phyloP scores from a whole-genome alignment of 805 yeast genomes.

The Tetrapisispora namnaoensis region DNA sequence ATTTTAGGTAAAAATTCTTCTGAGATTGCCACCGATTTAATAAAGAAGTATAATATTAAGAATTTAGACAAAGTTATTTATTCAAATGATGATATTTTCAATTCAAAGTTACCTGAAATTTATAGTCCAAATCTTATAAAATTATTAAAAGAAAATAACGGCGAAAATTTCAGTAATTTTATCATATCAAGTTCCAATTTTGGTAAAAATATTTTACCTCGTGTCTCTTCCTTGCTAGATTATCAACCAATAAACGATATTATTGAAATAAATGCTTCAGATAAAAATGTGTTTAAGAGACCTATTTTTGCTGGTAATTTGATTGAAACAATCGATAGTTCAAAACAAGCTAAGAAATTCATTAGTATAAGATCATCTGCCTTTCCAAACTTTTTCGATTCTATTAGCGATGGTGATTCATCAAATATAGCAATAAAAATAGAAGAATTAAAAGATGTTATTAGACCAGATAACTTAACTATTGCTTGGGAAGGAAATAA shows the following conservation, averaged over 20 bases:
- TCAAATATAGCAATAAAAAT: conserved; percentile 20
- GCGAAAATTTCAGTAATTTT: conserved; percentile 47
- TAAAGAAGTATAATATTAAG: conserved; percentile 9
- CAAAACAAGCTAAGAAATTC: conserved; percentile 48
- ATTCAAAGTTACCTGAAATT: conserved; percentile 71
- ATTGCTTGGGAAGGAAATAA: conserved; percentile 60
- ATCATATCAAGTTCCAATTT: conserved; percentile 75
- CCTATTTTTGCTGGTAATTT: conserved; percentile 97
- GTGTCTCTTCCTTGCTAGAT: conserved; percentile 77
- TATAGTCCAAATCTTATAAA: conserved; percentile 56
- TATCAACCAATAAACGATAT: conserved; percentile 84
- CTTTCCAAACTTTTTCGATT: conserved; percentile 42
- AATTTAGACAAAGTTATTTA: conserved; percentile 43
- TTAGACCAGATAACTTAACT: background rate
- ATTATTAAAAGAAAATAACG: conserved; percentile 18
- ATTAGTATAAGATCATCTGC: conserved; percentile 82
- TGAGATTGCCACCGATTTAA: conserved; percentile 36
- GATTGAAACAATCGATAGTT: conserved; percentile 64
- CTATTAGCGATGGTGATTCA: conserved; percentile 32
- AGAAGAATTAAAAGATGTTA: conserved; percentile 14
- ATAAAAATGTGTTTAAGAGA: conserved; percentile 60
- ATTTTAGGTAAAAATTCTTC: conserved; percentile 55
- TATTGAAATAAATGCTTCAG: conserved; percentile 42
- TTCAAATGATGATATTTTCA: conserved; percentile 49
- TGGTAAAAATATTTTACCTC: conserved; percentile 79